These are phyloP conservation scores for Dictyostelium brefeldianum DNA, from an alignment of 78 protist species.

Conservation along the genomic window DNA sequence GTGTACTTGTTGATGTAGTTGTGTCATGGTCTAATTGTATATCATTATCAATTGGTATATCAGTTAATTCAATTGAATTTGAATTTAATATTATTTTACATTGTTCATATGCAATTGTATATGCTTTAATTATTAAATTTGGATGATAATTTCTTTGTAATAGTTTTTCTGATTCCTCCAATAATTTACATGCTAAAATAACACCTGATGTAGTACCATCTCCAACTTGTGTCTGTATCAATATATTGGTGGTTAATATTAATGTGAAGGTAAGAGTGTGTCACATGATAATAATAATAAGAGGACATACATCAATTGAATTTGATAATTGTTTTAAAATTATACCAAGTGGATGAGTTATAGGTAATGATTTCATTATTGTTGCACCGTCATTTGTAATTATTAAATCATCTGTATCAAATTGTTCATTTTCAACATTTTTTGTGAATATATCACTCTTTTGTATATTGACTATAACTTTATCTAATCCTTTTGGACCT, in stretches of 20 bases:
- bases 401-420: slow-evolving; percentile 6
- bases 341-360: slow-evolving; percentile 24
- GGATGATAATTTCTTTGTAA: slow-evolving; percentile 39
- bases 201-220: slow-evolving; percentile 78
- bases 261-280: too few relatives aligned
- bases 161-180: slow-evolving; percentile 13
- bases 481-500: slow-evolving; percentile 78
- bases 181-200: slow-evolving; percentile 42
- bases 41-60: not conserved
- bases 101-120: not conserved
- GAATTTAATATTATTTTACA: not conserved
- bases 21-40: too few relatives aligned
- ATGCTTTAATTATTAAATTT: slow-evolving; percentile 26
- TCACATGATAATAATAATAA: not conserved
- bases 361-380: slow-evolving; percentile 15
- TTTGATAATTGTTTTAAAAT: slow-evolving; percentile 45
- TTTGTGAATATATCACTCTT: not conserved
- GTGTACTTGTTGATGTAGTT: not conserved
- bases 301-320: slow-evolving; percentile 28
- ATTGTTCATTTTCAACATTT: not conserved
- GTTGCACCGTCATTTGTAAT: slow-evolving; percentile 80
- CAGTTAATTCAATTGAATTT: not conserved
- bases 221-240: slow-evolving; percentile 24
- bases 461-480: slow-evolving; percentile 20
- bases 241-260: not conserved